A percentile compares a stretch with the other conserved stretches of the same genome.
phyloP scores from a whole-genome alignment of 352 stramenopile species.

The Chrysophaeum taylorii region DNA sequence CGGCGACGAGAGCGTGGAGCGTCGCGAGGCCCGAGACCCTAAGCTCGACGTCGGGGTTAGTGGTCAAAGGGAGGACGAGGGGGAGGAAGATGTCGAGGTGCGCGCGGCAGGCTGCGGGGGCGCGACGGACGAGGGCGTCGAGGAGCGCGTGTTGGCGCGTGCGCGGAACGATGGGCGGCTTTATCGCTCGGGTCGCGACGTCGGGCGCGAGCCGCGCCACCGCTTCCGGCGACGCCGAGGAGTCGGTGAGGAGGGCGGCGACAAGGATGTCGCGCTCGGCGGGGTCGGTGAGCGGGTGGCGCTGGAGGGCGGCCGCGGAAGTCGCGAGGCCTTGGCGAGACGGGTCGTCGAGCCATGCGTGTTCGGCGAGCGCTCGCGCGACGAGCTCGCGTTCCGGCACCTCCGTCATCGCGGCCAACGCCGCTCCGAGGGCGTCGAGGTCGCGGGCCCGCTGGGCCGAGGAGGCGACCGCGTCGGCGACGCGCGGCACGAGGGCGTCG shows the following conservation, averaged over 20 bases:
- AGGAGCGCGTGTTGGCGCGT: conserved; percentile 49
- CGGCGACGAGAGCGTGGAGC: neutral
- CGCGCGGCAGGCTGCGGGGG: neutral
- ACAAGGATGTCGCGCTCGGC: too few relatives aligned
- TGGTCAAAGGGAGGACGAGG: neutral
- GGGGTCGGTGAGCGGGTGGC: too few relatives aligned
- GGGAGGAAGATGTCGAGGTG: neutral
- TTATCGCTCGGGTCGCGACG: too few relatives aligned
- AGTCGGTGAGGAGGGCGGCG: too few relatives aligned
- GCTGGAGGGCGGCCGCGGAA: too few relatives aligned
- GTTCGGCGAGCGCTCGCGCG: neutral
- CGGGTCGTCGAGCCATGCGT: too few relatives aligned
- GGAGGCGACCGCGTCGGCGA: neutral
- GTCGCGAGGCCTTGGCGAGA: too few relatives aligned
- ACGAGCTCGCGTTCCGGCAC: neutral
- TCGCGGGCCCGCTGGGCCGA: neutral
- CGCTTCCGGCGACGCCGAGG: too few relatives aligned
- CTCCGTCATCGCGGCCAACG: neutral
- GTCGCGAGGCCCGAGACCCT: neutral
- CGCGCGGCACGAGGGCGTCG: neutral
- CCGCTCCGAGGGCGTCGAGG: neutral
- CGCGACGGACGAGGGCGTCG: conserved; percentile 35
- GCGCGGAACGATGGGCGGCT: too few relatives aligned
- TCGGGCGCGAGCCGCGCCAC: too few relatives aligned
- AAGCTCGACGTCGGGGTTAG: neutral